Conservation (phyloP, 2,329 filamentous ascomycete genomes). For the Plectosphaerella plurivora region DNA sequence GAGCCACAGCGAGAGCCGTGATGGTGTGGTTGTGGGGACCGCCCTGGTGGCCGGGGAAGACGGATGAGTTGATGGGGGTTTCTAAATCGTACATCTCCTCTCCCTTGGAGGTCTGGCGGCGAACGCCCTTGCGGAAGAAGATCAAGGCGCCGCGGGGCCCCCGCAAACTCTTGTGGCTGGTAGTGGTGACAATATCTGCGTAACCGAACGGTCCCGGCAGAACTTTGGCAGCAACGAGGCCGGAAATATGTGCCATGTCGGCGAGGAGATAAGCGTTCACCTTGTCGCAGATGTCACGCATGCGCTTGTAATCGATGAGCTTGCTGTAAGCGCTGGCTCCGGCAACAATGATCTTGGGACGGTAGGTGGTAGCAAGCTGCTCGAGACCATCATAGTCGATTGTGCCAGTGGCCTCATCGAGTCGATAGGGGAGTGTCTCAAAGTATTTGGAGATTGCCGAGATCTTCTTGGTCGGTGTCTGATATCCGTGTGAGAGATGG, state of each 20-base stretch:
- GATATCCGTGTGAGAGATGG: conserved; percentile 94
- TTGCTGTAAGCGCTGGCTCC: conserved; percentile 95
- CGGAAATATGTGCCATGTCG: conserved; percentile 97
- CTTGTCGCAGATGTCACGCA: conserved; percentile 88
- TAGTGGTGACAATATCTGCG: conserved; percentile 95
- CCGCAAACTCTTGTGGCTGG: conserved; percentile 94
- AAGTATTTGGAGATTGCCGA: conserved; percentile 99
- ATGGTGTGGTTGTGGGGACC: conserved; percentile 99
- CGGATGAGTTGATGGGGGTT: conserved; percentile 87
- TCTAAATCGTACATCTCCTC: conserved; percentile 89
- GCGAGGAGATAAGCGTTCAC: conserved; percentile 87
- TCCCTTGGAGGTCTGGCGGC: conserved; percentile 79
- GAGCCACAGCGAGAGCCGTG: conserved; percentile 85
- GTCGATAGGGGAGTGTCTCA: conserved; percentile 91
- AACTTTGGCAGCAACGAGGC: conserved; percentile 86
- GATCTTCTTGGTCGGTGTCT: conserved; percentile 90
- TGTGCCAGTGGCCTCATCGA: conserved; percentile 83
- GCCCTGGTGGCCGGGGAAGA: conserved; percentile 97
- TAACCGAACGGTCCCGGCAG: conserved; percentile 84
- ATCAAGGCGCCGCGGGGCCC: conserved; percentile 96
- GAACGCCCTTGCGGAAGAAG: conserved; percentile 92
- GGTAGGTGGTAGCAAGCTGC: conserved; percentile 80
- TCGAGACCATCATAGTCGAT: conserved; percentile 95
- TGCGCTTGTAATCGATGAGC: conserved; percentile 88
- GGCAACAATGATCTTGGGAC: conserved; percentile 92